phyloP scores from a whole-genome alignment of 1,284 basidiomycete genomes.

The Rhodotorula sp. region DNA sequence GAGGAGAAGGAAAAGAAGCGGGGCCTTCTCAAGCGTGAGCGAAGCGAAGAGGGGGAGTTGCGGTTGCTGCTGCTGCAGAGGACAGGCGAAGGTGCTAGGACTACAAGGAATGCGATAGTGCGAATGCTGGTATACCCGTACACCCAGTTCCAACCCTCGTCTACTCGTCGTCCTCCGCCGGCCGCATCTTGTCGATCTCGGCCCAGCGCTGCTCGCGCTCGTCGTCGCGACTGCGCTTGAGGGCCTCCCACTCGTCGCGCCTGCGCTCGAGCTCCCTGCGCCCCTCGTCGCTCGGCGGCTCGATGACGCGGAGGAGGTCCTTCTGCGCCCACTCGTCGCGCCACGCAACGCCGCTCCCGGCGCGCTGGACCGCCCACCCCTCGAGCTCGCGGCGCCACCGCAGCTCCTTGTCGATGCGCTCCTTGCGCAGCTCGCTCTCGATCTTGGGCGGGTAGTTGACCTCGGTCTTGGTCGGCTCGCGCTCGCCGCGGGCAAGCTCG shows the following conservation, averaged over 20 bases:
- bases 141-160: neutral
- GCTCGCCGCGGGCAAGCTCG: slow-evolving; percentile 69
- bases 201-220: slow-evolving; percentile 2
- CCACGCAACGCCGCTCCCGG: slow-evolving; percentile 45
- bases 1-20: too few relatives aligned
- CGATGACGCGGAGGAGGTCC: slow-evolving; percentile 26
- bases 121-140: neutral
- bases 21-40: too few relatives aligned
- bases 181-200: slow-evolving; percentile 12
- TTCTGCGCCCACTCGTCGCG: slow-evolving; percentile 30
- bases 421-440: slow-evolving; percentile 55
- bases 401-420: slow-evolving; percentile 45
- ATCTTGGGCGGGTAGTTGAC: slow-evolving; percentile 75
- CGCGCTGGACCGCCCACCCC: slow-evolving; percentile 43
- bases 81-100: neutral
- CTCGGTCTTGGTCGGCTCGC: slow-evolving; percentile 87
- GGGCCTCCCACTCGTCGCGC: slow-evolving; percentile 10
- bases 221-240: slow-evolving; percentile 3
- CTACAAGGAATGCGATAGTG: neutral
- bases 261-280: slow-evolving; percentile 13
- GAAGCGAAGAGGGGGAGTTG: too few relatives aligned
- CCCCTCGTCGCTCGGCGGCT: slow-evolving; percentile 12
- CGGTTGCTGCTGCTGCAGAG: neutral
- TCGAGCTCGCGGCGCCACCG: slow-evolving; percentile 45
- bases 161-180: neutral